phyloP scores from a whole-genome alignment of 2,329 filamentous ascomycete genomes.

The Ilyonectria sp. region DNA sequence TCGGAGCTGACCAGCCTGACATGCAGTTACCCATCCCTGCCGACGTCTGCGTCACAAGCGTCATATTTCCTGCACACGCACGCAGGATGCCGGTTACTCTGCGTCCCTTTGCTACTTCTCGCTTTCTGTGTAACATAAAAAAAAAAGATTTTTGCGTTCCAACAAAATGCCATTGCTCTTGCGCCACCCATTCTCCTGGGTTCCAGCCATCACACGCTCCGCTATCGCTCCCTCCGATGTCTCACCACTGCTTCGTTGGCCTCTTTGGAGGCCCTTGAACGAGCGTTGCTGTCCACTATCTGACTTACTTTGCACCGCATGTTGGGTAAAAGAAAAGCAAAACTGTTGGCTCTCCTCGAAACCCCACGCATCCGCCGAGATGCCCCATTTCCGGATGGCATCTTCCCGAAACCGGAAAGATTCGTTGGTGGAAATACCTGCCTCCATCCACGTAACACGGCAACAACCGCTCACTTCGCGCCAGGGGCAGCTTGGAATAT shows the following conservation, averaged over 20 bases:
- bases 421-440: neutral
- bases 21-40: conserved; percentile 17
- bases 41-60: conserved; percentile 22
- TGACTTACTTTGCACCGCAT: conserved; percentile 8
- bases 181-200: conserved; percentile 18
- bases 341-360: neutral
- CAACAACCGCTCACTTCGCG: conserved; percentile 11
- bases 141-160: conserved; percentile 15
- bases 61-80: conserved; percentile 16
- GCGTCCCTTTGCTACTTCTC: neutral
- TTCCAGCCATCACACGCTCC: neutral
- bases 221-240: conserved; percentile 15
- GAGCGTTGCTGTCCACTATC: neutral
- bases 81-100: conserved; percentile 13
- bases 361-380: neutral
- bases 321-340: neutral
- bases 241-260: conserved; percentile 7
- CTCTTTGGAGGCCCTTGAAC: conserved; percentile 2
- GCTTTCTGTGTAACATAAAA: conserved; percentile 14
- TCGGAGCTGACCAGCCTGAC: neutral
- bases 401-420: conserved; percentile 1
- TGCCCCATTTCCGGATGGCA: neutral
- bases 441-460: conserved; percentile 3
- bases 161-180: conserved; percentile 13
- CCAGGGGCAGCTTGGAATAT: neutral